A percentile compares a stretch with the other conserved stretches of the same genome.
Evolutionary conservation across 228 moss, liverwort and hornwort species (phyloP).

Genomic region (Sphagnum fallax): DNA sequence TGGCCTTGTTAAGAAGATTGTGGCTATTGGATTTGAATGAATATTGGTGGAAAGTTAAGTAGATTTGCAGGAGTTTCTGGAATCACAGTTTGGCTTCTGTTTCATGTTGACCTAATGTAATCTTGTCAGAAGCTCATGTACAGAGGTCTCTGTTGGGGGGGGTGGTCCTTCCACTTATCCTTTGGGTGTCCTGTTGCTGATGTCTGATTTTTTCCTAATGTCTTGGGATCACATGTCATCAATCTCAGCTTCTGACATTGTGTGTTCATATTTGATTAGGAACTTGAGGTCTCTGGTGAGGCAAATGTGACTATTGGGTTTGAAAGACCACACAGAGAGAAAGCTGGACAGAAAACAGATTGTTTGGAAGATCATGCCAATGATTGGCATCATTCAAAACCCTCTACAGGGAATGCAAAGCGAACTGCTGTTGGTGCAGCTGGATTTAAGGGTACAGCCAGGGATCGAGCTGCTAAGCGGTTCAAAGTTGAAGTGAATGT

Average conservation of each 20-base stretch:
- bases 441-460: constrained; percentile 40
- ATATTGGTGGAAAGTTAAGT: too few relatives aligned
- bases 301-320: constrained; percentile 45
- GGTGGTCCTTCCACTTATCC: too few relatives aligned
- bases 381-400: constrained; percentile 49
- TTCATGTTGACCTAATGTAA: too few relatives aligned
- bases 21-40: neutral
- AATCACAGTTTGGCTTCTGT: too few relatives aligned
- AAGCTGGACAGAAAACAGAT: constrained; percentile 51
- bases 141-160: too few relatives aligned
- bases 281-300: constrained; percentile 85
- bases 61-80: neutral
- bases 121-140: too few relatives aligned
- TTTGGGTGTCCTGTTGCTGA: too few relatives aligned
- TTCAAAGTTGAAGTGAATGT: constrained; percentile 57
- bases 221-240: too few relatives aligned
- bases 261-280: constrained; percentile 22
- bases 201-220: too few relatives aligned
- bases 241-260: too few relatives aligned
- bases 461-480: constrained; percentile 62
- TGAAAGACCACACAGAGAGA: constrained; percentile 52
- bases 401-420: constrained; percentile 34
- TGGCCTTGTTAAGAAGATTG: neutral
- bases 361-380: constrained; percentile 56
- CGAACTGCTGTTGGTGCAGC: constrained; percentile 44